Evolutionary conservation across 1,284 basidiomycete species (phyloP).

Genomic region (Wallemia ichthyophaga): DNA sequence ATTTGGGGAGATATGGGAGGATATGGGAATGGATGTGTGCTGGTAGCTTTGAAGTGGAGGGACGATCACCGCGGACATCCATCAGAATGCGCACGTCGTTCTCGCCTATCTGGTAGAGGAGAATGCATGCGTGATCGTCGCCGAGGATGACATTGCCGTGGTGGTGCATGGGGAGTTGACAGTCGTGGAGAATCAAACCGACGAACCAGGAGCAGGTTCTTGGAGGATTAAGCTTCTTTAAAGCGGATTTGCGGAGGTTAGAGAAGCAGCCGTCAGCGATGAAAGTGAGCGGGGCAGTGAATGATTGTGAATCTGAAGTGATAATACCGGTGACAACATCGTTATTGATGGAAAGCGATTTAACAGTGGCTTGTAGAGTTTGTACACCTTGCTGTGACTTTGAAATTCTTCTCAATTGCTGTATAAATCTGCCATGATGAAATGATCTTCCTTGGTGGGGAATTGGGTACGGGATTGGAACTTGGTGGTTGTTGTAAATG

Average conservation of each 20-base stretch:
- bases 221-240: constrained; percentile 21
- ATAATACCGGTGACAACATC: neutral
- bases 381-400: constrained; percentile 21
- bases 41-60: constrained; percentile 23
- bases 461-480: constrained; percentile 70
- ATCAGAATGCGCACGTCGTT: constrained; percentile 70
- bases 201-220: constrained; percentile 46
- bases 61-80: constrained; percentile 62
- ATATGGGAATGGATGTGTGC: constrained; percentile 35
- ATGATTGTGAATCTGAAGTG: constrained; percentile 7
- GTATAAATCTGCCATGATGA: constrained; percentile 82
- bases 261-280: constrained; percentile 89
- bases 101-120: constrained; percentile 56
- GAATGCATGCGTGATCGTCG: constrained; percentile 41
- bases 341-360: constrained; percentile 4
- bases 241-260: constrained; percentile 28
- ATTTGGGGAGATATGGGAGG: constrained; percentile 42
- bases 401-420: constrained; percentile 40
- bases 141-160: constrained; percentile 64
- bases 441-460: constrained; percentile 45
- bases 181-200: constrained; percentile 44
- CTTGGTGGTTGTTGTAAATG: constrained; percentile 26
- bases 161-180: constrained; percentile 41
- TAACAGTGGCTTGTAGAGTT: constrained; percentile 28
- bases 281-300: constrained; percentile 46